These are phyloP conservation scores for Thelephora ganbajun DNA, from an alignment of 768 basidiomycete genomes.

Conservation along the genomic window DNA sequence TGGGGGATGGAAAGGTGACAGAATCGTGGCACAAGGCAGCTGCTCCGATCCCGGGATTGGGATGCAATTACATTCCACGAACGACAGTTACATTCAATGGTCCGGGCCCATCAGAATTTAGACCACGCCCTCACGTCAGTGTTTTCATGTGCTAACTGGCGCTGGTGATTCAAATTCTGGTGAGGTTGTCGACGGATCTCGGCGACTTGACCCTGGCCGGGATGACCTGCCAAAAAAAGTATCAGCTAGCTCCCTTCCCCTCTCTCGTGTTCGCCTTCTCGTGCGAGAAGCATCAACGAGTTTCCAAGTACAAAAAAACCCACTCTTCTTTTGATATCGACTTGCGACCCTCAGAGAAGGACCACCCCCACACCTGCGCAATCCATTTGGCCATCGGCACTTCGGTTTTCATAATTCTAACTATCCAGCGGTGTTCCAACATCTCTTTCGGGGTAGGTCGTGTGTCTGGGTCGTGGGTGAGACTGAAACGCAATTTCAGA, in stretches of 20 bases:
- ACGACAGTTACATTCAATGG: too few relatives aligned
- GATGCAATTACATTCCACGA: too few relatives aligned
- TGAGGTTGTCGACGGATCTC: constrained; percentile 11
- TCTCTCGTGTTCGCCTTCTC: constrained; percentile 1
- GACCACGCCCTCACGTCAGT: too few relatives aligned
- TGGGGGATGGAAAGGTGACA: too few relatives aligned
- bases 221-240: constrained; percentile 8
- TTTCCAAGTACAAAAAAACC: constrained; percentile 5
- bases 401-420: constrained; percentile 61
- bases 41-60: too few relatives aligned
- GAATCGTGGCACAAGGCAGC: too few relatives aligned
- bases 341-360: constrained; percentile 20
- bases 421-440: constrained; percentile 76
- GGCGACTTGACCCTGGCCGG: constrained; percentile 19
- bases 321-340: constrained; percentile 16
- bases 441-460: constrained; percentile 78
- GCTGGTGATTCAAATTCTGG: not conserved
- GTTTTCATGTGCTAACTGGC: not conserved
- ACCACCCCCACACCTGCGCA: constrained; percentile 74
- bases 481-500: constrained; percentile 25
- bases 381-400: constrained; percentile 88
- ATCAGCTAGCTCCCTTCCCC: not conserved
- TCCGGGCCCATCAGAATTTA: too few relatives aligned
- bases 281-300: constrained; percentile 1
- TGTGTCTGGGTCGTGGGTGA: constrained; percentile 50